Conservation (phyloP, 1,139 yeast species). For the Kurtzmaniella quercitrusa region DNA sequence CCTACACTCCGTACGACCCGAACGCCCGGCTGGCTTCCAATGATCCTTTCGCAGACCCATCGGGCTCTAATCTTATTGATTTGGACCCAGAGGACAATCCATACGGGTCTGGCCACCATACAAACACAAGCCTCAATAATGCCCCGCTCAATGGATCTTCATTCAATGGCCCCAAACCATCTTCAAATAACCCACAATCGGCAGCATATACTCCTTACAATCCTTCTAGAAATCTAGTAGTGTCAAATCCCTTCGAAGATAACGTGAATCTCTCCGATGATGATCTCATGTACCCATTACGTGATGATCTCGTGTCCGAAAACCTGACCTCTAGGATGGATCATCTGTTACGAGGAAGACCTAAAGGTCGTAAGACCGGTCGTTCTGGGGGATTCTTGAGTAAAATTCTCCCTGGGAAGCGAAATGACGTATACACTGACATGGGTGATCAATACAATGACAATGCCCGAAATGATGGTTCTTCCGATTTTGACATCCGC, state of each 20-base stretch:
- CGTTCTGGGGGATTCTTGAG: slow-evolving; percentile 12
- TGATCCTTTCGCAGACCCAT: slow-evolving; percentile 1
- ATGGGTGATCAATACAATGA: slow-evolving; percentile 17
- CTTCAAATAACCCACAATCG: background rate
- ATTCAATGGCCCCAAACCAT: background rate
- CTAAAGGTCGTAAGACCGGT: slow-evolving; percentile 1
- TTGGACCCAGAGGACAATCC: slow-evolving; percentile 3
- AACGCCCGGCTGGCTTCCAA: background rate
- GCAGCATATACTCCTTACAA: background rate
- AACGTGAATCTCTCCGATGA: slow-evolving; percentile 33
- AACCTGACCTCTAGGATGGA: background rate
- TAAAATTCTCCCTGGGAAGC: background rate
- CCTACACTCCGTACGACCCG: slow-evolving; percentile 2
- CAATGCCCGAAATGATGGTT: slow-evolving; percentile 11
- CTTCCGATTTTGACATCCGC: slow-evolving; percentile 54
- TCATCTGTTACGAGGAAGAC: background rate
- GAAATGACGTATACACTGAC: slow-evolving; percentile 17
- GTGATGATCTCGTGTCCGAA: background rate
- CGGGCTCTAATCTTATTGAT: slow-evolving; percentile 3
- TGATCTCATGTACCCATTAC: slow-evolving; percentile 17
- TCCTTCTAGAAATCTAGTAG: background rate
- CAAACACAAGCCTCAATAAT: background rate
- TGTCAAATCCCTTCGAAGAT: slow-evolving; percentile 35
- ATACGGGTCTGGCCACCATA: background rate
- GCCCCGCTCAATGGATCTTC: background rate